phyloP scores from a whole-genome alignment of 2,329 filamentous ascomycete genomes.

The Sclerotiophoma versabilis region DNA sequence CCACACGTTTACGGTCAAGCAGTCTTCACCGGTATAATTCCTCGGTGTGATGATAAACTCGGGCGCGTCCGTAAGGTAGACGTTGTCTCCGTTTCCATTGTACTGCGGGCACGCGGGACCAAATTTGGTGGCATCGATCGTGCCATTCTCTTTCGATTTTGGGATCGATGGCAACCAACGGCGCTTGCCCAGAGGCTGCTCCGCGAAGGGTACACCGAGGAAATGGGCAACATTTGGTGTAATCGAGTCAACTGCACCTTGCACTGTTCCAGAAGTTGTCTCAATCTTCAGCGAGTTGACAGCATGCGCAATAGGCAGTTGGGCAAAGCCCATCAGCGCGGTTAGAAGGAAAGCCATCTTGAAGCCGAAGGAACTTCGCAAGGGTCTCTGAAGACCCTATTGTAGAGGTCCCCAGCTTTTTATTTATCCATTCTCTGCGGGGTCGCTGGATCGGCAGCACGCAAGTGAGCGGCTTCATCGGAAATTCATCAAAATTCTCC shows the following conservation, averaged over 20 bases:
- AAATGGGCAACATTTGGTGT: conserved; percentile 50
- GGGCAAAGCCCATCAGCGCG: conserved; percentile 17
- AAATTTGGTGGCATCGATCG: conserved; percentile 38
- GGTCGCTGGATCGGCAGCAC: conserved; percentile 11
- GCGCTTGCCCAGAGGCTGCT: conserved; percentile 41
- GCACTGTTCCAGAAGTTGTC: conserved; percentile 39
- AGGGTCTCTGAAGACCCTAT: not conserved
- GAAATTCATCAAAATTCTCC: conserved; percentile 1
- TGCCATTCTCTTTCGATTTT: conserved; percentile 24
- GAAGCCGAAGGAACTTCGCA: not conserved
- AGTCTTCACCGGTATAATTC: conserved; percentile 52
- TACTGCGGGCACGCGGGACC: conserved; percentile 41
- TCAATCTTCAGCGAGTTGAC: conserved; percentile 27
- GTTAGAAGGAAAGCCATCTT: conserved; percentile 18
- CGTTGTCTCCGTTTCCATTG: conserved; percentile 22
- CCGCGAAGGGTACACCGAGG: conserved; percentile 49
- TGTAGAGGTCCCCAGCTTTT: not conserved
- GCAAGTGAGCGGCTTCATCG: conserved; percentile 8
- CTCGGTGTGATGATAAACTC: conserved; percentile 30
- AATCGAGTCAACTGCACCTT: conserved; percentile 43
- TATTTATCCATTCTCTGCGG: conserved; percentile 1
- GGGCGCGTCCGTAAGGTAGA: conserved; percentile 35
- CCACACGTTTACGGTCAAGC: conserved; percentile 58
- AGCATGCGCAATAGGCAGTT: conserved; percentile 20
- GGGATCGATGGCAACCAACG: conserved; percentile 44